Evolutionary conservation across 2,329 filamentous ascomycete species (phyloP), one percentile per base, ranked within the genome.

Genomic region (Chalara sp.): DNA sequence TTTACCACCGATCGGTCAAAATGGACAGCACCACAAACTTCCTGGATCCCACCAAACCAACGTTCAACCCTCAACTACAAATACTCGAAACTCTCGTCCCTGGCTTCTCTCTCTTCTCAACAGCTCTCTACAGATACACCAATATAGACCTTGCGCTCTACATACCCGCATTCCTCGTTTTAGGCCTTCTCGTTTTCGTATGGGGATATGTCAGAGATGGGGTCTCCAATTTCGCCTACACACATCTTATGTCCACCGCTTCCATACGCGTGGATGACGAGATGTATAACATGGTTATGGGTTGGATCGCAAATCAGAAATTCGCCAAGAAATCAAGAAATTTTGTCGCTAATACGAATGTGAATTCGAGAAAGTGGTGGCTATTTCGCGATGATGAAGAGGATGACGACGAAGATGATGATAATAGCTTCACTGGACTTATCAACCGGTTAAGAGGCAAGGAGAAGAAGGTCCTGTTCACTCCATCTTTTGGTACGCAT

Each of bases 201-300:
- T 76, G 76, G 69, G 72, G 72, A 54, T 84, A 84, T 57, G 62
- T 78, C 43, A 73, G 68, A 48, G 65, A 70, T 2, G 76, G 73
- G 57, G 51, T 79, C 10, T 76, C 72, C 69, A 63, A 65, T 1
- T 64, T 76, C 39, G 56, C 83, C 32, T 71, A 77, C 41, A 60
- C 68, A 5, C 70, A 85, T 58, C 76, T 84, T 58, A 81, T 86
- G 72, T 84, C 80, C 3, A 79, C 76, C 1, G 83, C 84, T 13
- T 79, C 84, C 58, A 78, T 89, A 39, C 76, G 81, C 43, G 75
- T 79, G 31, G 83, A 87, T 51, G 85, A 89, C 58, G 84, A 88
- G 63, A 79, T 86, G 51, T 88, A 86, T 70, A 83, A 83, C 61
- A 85, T 86, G 60, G 61, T 87, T 40, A 86, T 87, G 81, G 74